Evolutionary conservation across 2,329 filamentous ascomycete genomes (phyloP).

Genomic region (Exophiala viscosa): DNA sequence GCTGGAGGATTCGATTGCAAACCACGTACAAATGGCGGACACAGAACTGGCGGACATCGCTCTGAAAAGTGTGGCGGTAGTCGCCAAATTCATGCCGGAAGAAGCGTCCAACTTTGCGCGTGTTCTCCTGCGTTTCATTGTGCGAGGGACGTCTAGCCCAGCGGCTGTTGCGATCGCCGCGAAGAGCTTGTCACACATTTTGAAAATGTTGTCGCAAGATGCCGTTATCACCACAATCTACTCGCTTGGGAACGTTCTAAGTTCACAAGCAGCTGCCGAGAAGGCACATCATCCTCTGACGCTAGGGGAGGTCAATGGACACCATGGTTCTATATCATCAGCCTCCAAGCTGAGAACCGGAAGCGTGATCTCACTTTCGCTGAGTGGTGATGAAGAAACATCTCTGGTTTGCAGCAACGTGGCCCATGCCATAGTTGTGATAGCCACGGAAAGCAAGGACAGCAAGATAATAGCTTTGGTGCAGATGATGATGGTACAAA

Average conservation of each 20-base stretch:
- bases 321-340: slow-evolving; percentile 26
- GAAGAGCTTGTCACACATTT: slow-evolving; percentile 75
- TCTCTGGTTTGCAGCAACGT: slow-evolving; percentile 76
- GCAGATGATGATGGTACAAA: slow-evolving; percentile 94
- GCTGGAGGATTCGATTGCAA: slow-evolving; percentile 77
- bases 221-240: slow-evolving; percentile 93
- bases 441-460: slow-evolving; percentile 76
- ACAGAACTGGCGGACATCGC: slow-evolving; percentile 71
- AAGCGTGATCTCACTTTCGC: slow-evolving; percentile 74
- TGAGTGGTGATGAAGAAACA: slow-evolving; percentile 73
- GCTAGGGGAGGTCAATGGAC: slow-evolving; percentile 26
- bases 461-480: slow-evolving; percentile 90
- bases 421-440: slow-evolving; percentile 91
- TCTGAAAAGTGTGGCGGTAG: slow-evolving; percentile 74
- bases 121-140: slow-evolving; percentile 78
- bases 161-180: slow-evolving; percentile 72
- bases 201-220: slow-evolving; percentile 83
- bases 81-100: slow-evolving; percentile 69
- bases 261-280: slow-evolving; percentile 59
- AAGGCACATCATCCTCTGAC: slow-evolving; percentile 35
- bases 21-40: slow-evolving; percentile 78
- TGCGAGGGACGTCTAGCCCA: slow-evolving; percentile 71
- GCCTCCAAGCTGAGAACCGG: slow-evolving; percentile 54
- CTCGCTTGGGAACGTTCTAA: slow-evolving; percentile 91
- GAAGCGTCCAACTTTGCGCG: slow-evolving; percentile 74